These are phyloP conservation scores for Cyclostephanos tholiformis DNA, from an alignment of 108 stramenopile species.

Conservation along the genomic window DNA sequence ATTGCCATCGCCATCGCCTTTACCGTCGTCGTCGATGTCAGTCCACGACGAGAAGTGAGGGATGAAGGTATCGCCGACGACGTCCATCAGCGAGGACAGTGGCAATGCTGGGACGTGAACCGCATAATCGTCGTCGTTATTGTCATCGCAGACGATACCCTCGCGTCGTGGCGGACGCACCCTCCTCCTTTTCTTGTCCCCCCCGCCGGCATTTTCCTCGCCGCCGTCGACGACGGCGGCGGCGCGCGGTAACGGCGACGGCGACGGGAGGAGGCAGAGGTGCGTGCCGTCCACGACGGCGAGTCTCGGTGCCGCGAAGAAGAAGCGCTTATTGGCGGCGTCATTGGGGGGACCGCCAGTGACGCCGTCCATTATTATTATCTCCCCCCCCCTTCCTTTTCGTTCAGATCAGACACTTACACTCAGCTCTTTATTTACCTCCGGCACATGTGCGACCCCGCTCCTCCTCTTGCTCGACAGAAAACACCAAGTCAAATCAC, in stretches of 20 bases:
- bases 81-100: background rate
- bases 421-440: no score
- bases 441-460: no score
- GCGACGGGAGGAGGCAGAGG: conserved; percentile 26
- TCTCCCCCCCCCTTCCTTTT: no score
- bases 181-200: background rate
- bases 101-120: conserved; percentile 9
- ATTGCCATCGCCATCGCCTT: background rate
- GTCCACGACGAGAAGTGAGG: background rate
- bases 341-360: no score
- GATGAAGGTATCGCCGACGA: background rate
- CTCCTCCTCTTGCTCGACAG: no score
- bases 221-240: background rate
- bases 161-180: background rate
- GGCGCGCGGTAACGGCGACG: no score
- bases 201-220: background rate
- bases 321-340: no score
- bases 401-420: no score
- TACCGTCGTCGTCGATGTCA: conserved; percentile 1
- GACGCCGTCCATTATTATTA: no score
- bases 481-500: no score
- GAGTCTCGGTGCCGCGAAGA: no score
- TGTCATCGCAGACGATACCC: background rate
- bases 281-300: conserved; percentile 41
- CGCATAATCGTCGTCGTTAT: conserved; percentile 3